Evolutionary conservation across 2,329 filamentous ascomycete species (phyloP).

Genomic region (Raffaelea arxii): DNA sequence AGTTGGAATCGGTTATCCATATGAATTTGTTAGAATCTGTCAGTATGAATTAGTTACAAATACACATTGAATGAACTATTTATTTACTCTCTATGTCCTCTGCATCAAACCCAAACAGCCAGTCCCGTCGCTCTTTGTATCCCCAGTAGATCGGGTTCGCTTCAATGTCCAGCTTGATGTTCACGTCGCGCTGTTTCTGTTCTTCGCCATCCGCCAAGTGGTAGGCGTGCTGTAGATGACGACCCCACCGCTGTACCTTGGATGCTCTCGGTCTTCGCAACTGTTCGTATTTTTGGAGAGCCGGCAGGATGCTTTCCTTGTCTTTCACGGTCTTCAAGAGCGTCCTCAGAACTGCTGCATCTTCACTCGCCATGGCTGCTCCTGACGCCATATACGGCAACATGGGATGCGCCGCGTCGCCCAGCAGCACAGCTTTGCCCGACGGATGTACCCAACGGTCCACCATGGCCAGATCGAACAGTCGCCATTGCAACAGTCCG

Average conservation of each 20-base stretch:
- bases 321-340: constrained; percentile 3
- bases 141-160: constrained; percentile 17
- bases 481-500: constrained; percentile 32
- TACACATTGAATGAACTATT: no score
- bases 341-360: constrained; percentile 21
- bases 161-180: constrained; percentile 8
- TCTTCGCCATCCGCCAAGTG: constrained; percentile 15
- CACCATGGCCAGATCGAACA: constrained; percentile 30
- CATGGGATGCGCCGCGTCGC: constrained; percentile 36
- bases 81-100: no score
- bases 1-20: no score
- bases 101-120: constrained; percentile 18
- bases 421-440: constrained; percentile 29
- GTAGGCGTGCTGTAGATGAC: constrained; percentile 15
- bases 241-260: constrained; percentile 12
- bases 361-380: constrained; percentile 32
- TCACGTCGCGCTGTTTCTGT: constrained; percentile 11
- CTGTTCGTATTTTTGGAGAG: constrained; percentile 8
- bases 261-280: constrained; percentile 13
- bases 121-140: constrained; percentile 22
- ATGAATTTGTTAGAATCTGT: no score
- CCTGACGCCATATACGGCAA: constrained; percentile 38
- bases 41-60: no score
- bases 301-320: neutral
- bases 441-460: constrained; percentile 27